These are phyloP conservation scores for Vigna hirtella DNA, from an alignment of 306 rosid species.

Conservation along the genomic window DNA sequence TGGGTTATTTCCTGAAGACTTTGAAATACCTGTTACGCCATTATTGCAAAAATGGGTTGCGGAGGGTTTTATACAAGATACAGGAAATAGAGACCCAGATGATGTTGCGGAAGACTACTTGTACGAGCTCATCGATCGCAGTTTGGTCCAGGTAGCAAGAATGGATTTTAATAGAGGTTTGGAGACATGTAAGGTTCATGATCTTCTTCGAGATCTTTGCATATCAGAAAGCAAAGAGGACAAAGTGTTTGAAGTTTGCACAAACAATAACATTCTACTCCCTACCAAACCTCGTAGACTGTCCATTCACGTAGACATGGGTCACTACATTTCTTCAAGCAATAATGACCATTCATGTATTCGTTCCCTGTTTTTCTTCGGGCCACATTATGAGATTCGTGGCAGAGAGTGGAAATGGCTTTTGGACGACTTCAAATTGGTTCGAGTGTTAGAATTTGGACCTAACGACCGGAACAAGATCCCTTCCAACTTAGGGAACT, in stretches of 20 bases:
- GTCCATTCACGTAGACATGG: slow-evolving; percentile 1
- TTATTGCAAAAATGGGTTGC: slow-evolving; percentile 29
- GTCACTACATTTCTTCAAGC: slow-evolving; percentile 32
- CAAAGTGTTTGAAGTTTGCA: slow-evolving; percentile 23
- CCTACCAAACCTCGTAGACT: slow-evolving; percentile 28
- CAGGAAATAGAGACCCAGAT: neutral
- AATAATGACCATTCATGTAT: slow-evolving; percentile 26
- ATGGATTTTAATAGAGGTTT: neutral
- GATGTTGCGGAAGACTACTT: slow-evolving; percentile 45
- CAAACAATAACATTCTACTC: neutral
- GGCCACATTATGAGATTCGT: accelerated
- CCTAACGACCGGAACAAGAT: no score
- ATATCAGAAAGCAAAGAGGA: slow-evolving; percentile 36
- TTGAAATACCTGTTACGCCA: slow-evolving; percentile 23
- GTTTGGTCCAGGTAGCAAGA: slow-evolving; percentile 30
- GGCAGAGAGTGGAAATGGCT: neutral
- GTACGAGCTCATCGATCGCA: slow-evolving; percentile 44
- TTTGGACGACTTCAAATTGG: no score
- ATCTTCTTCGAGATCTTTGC: slow-evolving; percentile 39
- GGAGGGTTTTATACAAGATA: slow-evolving; percentile 41
- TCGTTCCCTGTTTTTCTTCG: slow-evolving; percentile 39
- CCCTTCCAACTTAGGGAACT: no score
- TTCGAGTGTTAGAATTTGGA: no score
- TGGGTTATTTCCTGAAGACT: slow-evolving; percentile 41
- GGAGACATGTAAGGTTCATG: slow-evolving; percentile 37